Evolutionary conservation across 1,139 yeast species (phyloP), one percentile per base, ranked within the genome.

Genomic region (Blastobotrys aristatus): DNA sequence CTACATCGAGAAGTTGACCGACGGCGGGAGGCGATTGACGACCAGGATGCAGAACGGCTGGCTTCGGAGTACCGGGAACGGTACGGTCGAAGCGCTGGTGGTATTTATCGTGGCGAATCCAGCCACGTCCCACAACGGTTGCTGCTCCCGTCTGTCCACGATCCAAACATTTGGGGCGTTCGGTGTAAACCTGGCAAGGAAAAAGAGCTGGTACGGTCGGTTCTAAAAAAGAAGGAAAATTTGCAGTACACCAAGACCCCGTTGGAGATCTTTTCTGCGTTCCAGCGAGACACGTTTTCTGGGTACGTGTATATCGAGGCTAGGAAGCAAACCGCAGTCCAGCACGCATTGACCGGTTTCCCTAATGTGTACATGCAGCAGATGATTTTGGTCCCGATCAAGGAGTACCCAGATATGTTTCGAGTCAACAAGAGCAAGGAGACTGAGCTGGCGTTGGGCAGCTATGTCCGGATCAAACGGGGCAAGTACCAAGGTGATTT

Each of bases 251-350:
- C 77, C 57, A 72, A 73, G 46, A 72, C 72, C 32, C 84, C 87
- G 2, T 74, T 84, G 56, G 86, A 81, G 49, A 89, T 92, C 49
- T 77, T 78, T 64, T 85, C 96, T n/a, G 95, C 86, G 22, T 92
- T 92, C 72, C 97, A 92, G 69, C 78, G 98, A 69, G 97, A 92
- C 61, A 82, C 88, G 40, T 90, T 90, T 65, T 76, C 82, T 39
- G 97, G 97, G 21, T 88, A 94, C 64, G 80, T 92, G 48, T 92
- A 92, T 66, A 78, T 94, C 55, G 98, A 92, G 70, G 97, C 98
- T 21, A 84, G 92, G 53, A 84, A 87, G 64, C 86, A 92, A 53
- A 89, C 92, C 56, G 97, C 96, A 20, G 95, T 92, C 43, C 87
- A 84, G 61, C 82, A 79, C 52, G 96, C 96, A 13, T 75, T 92